Evolutionary conservation across 148 eudicot species (phyloP).

Genomic region (Hydrangea macrophylla): DNA sequence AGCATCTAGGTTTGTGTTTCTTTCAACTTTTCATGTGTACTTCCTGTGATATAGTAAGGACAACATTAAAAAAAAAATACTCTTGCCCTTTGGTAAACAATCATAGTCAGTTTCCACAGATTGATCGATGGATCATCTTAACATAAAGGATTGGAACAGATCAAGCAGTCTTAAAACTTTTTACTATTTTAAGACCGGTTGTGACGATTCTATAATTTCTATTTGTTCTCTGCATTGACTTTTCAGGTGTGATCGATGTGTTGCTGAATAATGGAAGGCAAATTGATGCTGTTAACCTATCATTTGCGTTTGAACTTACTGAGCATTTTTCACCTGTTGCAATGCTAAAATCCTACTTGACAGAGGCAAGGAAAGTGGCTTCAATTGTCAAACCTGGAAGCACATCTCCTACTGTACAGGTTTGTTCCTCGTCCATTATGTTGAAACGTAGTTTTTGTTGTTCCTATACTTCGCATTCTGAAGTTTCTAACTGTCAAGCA

Average conservation of each 20-base stretch:
- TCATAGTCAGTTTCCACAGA: background rate
- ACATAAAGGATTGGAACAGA: background rate
- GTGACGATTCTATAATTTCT: slow-evolving; percentile 12
- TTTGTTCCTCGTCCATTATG: slow-evolving; percentile 18
- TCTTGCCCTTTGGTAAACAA: background rate
- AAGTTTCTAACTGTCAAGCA: background rate
- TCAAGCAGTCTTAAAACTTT: background rate
- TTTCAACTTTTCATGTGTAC: background rate
- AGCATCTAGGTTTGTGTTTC: background rate
- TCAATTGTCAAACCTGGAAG: slow-evolving; percentile 67
- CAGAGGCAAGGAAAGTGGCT: slow-evolving; percentile 64
- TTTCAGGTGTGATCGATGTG: slow-evolving; percentile 76
- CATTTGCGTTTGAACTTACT: slow-evolving; percentile 86
- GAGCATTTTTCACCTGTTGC: slow-evolving; percentile 77
- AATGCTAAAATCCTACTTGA: slow-evolving; percentile 73
- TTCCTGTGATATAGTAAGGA: background rate
- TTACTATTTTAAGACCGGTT: background rate
- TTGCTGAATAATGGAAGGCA: slow-evolving; percentile 86
- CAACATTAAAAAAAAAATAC: background rate
- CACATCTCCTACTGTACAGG: slow-evolving; percentile 67
- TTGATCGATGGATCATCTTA: background rate
- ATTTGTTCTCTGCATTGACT: slow-evolving; percentile 13
- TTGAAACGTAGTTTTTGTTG: background rate
- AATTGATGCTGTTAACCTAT: slow-evolving; percentile 96
- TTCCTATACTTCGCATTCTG: background rate